Evolutionary conservation across 2,329 filamentous ascomycete genomes (phyloP).

Genomic region (Penicillium sumatraense): DNA sequence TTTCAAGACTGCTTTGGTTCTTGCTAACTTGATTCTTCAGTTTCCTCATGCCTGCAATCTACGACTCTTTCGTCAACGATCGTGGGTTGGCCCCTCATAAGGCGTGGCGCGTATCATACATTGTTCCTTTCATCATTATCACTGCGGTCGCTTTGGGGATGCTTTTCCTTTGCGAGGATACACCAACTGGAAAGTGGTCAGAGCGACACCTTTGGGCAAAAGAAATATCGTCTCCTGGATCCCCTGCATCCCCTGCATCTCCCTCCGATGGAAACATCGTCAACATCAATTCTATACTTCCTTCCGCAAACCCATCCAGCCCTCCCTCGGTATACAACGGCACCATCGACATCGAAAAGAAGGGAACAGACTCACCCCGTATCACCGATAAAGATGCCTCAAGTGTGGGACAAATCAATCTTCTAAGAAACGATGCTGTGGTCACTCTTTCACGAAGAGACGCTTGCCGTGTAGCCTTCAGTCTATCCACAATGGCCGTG

Average conservation of each 20-base stretch:
- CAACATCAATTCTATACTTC: slow-evolving; percentile 31
- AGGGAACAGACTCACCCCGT: slow-evolving; percentile 31
- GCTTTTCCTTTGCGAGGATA: slow-evolving; percentile 76
- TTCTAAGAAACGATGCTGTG: slow-evolving; percentile 63
- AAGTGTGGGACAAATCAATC: slow-evolving; percentile 53
- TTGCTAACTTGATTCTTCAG: slow-evolving; percentile 21
- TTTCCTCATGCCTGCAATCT: slow-evolving; percentile 90
- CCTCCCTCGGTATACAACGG: slow-evolving; percentile 31
- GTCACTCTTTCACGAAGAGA: slow-evolving; percentile 67
- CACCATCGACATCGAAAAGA: slow-evolving; percentile 38
- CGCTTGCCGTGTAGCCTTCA: slow-evolving; percentile 64
- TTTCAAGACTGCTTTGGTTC: not conserved
- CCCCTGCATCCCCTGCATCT: slow-evolving; percentile 17
- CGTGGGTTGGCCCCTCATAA: slow-evolving; percentile 66
- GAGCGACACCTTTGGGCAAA: slow-evolving; percentile 67
- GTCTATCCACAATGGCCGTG: slow-evolving; percentile 59
- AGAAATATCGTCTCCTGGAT: slow-evolving; percentile 33
- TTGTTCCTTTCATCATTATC: slow-evolving; percentile 81
- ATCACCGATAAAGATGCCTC: slow-evolving; percentile 45
- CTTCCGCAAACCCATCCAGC: slow-evolving; percentile 26
- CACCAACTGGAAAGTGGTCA: slow-evolving; percentile 80
- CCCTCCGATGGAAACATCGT: slow-evolving; percentile 33
- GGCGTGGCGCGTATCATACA: slow-evolving; percentile 83
- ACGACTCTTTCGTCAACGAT: slow-evolving; percentile 70
- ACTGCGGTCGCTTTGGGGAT: slow-evolving; percentile 68